Evolutionary conservation across 768 basidiomycete species (phyloP), one percentile per base, ranked within the genome.

Genomic region (Cystobasidium onofrii): DNA sequence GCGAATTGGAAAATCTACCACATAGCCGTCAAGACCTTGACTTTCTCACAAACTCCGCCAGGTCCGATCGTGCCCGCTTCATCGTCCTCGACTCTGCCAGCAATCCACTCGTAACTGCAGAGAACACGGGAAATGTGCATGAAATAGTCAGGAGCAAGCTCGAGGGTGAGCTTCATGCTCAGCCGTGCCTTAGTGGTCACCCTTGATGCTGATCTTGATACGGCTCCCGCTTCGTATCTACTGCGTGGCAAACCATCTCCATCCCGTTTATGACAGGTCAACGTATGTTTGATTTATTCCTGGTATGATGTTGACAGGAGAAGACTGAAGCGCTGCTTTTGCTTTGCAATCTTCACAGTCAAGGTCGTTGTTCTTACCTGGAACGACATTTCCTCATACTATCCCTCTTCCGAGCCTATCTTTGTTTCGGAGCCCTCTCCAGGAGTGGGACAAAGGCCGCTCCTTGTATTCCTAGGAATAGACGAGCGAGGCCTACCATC

Each of bases 401-500:
- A 57, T 50, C 18, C 52, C 27, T 13, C 31, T 1, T 15, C 20
- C 18, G 29, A 44, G 10, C 10, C 9, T 23, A 46, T 43, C 25
- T 44, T 33, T n/a, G 44, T 41, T 1, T 18, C 61, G 31, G 63
- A 44, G 31, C 46, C 50, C 15, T 23, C 44, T 25, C 13, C 27
- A 3, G 62, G 15, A 3, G 43, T n/a, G 43, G n/a, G 27, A 23
- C 17, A 29, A 6, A 73, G 78, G 18, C 78, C 81, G 13, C 72
- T 80, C 3, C 80, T 91, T 74, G 87, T 92, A 44, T 94, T 94
- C 80, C 86, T 94, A 23, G 92, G 92, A 31, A 81, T 92, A 60
- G 85, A 87, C 77, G 91, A 92, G 77, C 78, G 81, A 7, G 66
- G 50, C 15, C 29, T 60, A 36, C 33, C 25, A 7, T 67, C 50